A percentile compares a stretch with the other conserved stretches of the same genome.
Evolutionary conservation across 148 eudicot genomes (phyloP).

Genomic region (Cornus suecica): DNA sequence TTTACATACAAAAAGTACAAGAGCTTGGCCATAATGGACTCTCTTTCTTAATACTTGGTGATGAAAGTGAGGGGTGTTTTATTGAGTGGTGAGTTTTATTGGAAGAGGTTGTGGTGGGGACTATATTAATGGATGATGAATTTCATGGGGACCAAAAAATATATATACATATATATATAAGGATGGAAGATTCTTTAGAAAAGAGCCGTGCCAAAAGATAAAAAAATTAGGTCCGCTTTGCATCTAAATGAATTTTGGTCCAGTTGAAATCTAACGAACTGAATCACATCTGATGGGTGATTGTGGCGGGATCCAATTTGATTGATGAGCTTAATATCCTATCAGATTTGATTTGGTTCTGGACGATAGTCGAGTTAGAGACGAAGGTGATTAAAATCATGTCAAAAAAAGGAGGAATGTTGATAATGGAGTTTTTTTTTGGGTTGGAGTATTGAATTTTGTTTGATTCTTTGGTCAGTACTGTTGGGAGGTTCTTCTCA

Average conservation of each 20-base stretch:
- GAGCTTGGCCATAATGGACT: slow-evolving; percentile 11
- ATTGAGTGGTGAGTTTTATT: background rate
- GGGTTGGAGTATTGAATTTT: background rate
- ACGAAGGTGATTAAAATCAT: too few species aligned
- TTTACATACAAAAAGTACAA: background rate
- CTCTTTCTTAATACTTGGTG: background rate
- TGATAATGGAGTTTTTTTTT: background rate
- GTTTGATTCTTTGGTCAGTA: slow-evolving; percentile 2
- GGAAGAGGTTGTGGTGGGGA: background rate
- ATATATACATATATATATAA: too few species aligned
- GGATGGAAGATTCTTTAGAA: background rate
- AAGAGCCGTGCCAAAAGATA: too few species aligned
- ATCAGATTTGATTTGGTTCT: too few species aligned
- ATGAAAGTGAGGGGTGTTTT: background rate
- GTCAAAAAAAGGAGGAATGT: background rate
- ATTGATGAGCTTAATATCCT: too few species aligned
- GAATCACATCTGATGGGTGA: too few species aligned
- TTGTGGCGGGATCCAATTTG: too few species aligned
- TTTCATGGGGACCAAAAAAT: background rate
- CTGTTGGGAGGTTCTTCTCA: background rate
- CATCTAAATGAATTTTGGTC: too few species aligned
- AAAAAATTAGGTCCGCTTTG: too few species aligned
- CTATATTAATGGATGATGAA: background rate
- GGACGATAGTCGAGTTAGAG: too few species aligned
- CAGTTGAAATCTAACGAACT: too few species aligned